Conservation (phyloP, 192 early-diverging fungal species). For the Neocallimastix lanati region DNA sequence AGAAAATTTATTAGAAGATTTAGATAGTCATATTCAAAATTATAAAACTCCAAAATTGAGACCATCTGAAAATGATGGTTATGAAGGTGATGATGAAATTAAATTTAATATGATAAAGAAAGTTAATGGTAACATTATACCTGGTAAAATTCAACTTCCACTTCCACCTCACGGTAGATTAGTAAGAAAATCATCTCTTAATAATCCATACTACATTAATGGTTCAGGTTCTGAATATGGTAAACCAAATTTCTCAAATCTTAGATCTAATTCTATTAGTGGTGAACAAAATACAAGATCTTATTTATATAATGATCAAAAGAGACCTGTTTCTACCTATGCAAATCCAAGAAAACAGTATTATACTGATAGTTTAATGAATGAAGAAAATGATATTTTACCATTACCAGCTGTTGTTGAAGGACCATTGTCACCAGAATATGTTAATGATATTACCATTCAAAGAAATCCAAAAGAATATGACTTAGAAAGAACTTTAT, state of each 20-base stretch:
- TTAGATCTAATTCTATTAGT: no score
- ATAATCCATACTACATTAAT: no score
- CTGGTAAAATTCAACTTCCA: no score
- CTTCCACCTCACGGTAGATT: no score
- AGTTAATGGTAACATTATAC: neutral
- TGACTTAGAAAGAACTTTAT: no score
- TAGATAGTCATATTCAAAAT: neutral
- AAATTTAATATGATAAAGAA: neutral
- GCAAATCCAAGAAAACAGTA: neutral
- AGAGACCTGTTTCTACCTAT: neutral
- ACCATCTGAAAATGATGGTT: neutral
- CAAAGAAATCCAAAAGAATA: neutral
- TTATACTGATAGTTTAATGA: neutral
- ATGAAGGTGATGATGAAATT: neutral
- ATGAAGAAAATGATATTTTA: neutral
- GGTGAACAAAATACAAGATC: no score
- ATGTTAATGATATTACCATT: neutral
- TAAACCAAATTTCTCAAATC: no score
- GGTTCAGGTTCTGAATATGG: no score
- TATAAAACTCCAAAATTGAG: neutral
- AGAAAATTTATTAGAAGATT: neutral
- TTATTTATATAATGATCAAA: neutral
- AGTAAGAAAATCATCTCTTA: no score
- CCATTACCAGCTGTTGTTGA: neutral
- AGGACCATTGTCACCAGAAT: neutral